Base-by-base conservation (phyloP, 768 basidiomycete genomes). In the Leccinellum albellum region DNA sequence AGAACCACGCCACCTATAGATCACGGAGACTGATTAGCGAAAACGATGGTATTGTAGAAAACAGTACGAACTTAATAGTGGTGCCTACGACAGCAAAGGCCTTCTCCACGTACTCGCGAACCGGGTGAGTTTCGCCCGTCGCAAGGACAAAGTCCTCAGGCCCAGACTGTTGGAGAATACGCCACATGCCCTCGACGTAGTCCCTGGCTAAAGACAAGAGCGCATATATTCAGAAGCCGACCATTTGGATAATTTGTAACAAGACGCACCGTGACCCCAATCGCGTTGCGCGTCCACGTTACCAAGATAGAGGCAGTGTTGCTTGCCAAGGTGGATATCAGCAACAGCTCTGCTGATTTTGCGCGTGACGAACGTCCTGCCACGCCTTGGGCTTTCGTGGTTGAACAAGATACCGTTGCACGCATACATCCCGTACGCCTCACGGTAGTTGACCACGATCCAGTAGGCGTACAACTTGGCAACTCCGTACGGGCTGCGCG, bases 331-430 rank as follows among this genome's bases (percentile, higher is more conserved):
- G 57, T 80, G 79, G 67, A 98, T 98, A 68, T 98, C 95, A 8
- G 95, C 94, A 17, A 85, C 94, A 10, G 94, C 94, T 58, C 95
- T 81, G 46, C 90, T 79, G 66, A 98, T 97, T 78, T 98, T 98
- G 68, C 94, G 81, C 42, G 95, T 97, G 64, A 98, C 94, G 76
- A 98, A 98, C 8, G 94, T 98, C 69, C 94, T 78, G 21, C 95
- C 95, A 64, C 95, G 82, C 50, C 95, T 82, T 14, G 96, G 95
- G 64, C 94, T 96, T 77, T 98, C 95, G 75, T 98, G 95, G 71
- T 98, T 97, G 85, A 97, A 98, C 64, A 98, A 75, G 68, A 98
- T 98, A 49, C 95, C 95, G 73, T 97, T 97, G 74, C 91, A 94
- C 17, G 94, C 91, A 75, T 85, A 95, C 89, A 98, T 94, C 61